phyloP scores from a whole-genome alignment of 805 yeast species.

The Candida methanosorbosa region DNA sequence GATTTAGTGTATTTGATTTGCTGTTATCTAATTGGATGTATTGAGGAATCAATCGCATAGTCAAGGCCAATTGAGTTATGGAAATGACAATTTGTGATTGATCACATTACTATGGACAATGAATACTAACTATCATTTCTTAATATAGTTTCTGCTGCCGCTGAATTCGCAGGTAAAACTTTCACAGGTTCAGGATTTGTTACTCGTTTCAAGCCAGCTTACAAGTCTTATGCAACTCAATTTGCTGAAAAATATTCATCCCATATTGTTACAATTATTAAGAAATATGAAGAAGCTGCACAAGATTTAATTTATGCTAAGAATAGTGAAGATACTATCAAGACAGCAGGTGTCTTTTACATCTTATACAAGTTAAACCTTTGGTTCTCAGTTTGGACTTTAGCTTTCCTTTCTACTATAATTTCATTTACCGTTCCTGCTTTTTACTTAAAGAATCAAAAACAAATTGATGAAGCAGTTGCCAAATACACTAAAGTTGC shows the following conservation, averaged over 20 bases:
- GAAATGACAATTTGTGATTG: too few species aligned
- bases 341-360: constrained; percentile 61
- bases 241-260: constrained; percentile 19
- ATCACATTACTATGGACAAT: too few species aligned
- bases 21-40: too few species aligned
- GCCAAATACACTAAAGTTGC: constrained; percentile 36
- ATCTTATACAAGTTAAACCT: constrained; percentile 65
- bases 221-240: constrained; percentile 22
- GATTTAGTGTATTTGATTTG: too few species aligned
- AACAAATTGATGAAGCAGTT: constrained; percentile 63
- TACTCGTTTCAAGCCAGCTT: constrained; percentile 63
- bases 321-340: constrained; percentile 64
- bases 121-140: constrained; percentile 2
- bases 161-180: constrained; percentile 68
- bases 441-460: constrained; percentile 64
- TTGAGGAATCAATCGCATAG: too few species aligned
- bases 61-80: too few species aligned
- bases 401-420: constrained; percentile 49
- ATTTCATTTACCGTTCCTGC: constrained; percentile 69
- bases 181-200: constrained; percentile 77
- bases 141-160: constrained; percentile 46
- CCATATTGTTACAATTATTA: constrained; percentile 32
- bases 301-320: constrained; percentile 58
- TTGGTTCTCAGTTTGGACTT: constrained; percentile 63
- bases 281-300: constrained; percentile 40